Evolutionary conservation across 495 filamentous ascomycete genomes (phyloP).

Genomic region (Penicillium ucsense): DNA sequence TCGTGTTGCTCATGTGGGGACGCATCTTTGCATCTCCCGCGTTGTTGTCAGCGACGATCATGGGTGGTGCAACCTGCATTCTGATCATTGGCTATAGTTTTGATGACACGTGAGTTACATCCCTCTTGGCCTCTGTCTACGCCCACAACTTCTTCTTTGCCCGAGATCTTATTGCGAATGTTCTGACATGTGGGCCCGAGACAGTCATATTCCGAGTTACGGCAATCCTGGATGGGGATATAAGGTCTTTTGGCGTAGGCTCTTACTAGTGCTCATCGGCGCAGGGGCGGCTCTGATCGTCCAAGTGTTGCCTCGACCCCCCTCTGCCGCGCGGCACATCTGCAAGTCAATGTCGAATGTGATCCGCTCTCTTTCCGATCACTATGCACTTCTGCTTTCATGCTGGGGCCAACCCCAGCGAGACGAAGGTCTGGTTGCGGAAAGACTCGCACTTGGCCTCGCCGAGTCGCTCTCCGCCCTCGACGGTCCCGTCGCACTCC

Average conservation of each 20-base stretch:
- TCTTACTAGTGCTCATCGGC: slow-evolving; percentile 33
- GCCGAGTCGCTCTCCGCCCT: slow-evolving; percentile 21
- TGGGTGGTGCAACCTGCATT: slow-evolving; percentile 33
- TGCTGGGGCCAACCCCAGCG: slow-evolving; percentile 25
- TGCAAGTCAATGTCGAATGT: slow-evolving; percentile 30
- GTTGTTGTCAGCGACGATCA: slow-evolving; percentile 25
- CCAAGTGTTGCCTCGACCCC: slow-evolving; percentile 34
- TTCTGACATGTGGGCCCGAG: too few species aligned
- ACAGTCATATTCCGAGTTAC: slow-evolving; percentile 27
- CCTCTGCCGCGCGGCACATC: slow-evolving; percentile 32
- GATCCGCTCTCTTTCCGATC: slow-evolving; percentile 30
- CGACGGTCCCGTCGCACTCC: slow-evolving; percentile 22
- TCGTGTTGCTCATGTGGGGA: slow-evolving; percentile 27
- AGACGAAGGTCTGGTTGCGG: slow-evolving; percentile 18
- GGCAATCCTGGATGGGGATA: slow-evolving; percentile 36
- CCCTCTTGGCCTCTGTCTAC: neutral
- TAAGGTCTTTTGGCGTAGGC: slow-evolving; percentile 35
- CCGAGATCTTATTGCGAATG: too few species aligned
- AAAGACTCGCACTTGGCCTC: slow-evolving; percentile 26
- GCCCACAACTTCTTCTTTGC: too few species aligned
- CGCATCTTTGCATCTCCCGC: slow-evolving; percentile 25
- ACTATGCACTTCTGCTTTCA: slow-evolving; percentile 37
- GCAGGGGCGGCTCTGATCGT: slow-evolving; percentile 28
- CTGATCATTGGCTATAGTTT: slow-evolving; percentile 31
- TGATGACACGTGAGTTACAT: slow-evolving; percentile 26